phyloP scores from a whole-genome alignment of 441 rosid species.

The Capsella rubella region DNA sequence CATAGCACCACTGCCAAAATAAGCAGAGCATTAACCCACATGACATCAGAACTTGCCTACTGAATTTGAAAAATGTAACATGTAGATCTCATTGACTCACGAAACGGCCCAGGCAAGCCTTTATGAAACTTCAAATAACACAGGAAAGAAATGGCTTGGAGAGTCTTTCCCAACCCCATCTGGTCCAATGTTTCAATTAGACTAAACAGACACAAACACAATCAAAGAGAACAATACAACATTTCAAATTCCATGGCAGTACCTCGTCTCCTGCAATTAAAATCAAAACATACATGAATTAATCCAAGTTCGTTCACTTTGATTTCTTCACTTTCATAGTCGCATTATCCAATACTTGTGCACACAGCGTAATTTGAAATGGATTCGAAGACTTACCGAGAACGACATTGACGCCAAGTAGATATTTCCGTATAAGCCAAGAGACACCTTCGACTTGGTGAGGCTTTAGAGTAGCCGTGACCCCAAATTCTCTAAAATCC shows the following conservation, averaged over 20 bases:
- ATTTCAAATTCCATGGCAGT: slow-evolving; percentile 17
- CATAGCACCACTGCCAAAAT: slow-evolving; percentile 74
- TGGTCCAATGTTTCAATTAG: slow-evolving; percentile 42
- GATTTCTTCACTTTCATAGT: background rate
- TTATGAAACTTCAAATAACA: slow-evolving; percentile 74
- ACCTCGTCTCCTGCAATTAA: slow-evolving; percentile 87
- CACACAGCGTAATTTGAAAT: background rate
- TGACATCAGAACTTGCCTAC: background rate
- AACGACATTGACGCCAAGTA: slow-evolving; percentile 78
- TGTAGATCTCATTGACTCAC: slow-evolving; percentile 55
- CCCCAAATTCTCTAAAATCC: slow-evolving; percentile 55
- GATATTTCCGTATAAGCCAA: slow-evolving; percentile 79
- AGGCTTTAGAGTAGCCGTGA: slow-evolving; percentile 71
- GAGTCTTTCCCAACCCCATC: slow-evolving; percentile 97
- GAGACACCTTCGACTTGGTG: slow-evolving; percentile 81
- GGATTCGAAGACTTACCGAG: slow-evolving; percentile 52
- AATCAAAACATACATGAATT: slow-evolving; percentile 22
- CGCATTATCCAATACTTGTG: background rate
- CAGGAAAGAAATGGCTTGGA: slow-evolving; percentile 79
- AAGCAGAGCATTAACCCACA: background rate
- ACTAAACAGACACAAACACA: slow-evolving; percentile 20
- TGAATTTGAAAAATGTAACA: background rate
- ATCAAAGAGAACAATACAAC: slow-evolving; percentile 1
- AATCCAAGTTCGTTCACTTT: slow-evolving; percentile 4
- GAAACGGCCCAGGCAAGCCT: slow-evolving; percentile 66